These are phyloP conservation scores for Tetracladium marchalianum DNA, from an alignment of 495 filamentous ascomycete genomes.

Conservation along the genomic window DNA sequence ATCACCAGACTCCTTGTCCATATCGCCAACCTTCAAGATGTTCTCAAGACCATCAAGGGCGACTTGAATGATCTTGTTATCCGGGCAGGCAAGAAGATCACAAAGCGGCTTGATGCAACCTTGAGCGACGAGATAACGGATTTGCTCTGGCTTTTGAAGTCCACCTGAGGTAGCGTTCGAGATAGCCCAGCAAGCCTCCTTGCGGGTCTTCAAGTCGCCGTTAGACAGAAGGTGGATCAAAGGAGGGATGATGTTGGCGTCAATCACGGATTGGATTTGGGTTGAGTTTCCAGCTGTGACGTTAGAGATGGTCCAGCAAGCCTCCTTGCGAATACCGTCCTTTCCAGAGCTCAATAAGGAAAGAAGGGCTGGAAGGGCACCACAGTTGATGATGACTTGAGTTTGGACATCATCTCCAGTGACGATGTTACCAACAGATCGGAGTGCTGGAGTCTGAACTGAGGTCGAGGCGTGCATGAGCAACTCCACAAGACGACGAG, in stretches of 20 bases:
- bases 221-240: conserved; percentile 92
- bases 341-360: conserved; percentile 92
- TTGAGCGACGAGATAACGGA: conserved; percentile 82
- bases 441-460: conserved; percentile 93
- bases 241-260: conserved; percentile 92
- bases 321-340: conserved; percentile 98
- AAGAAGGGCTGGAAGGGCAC: conserved; percentile 80
- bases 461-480: conserved; percentile 99
- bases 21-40: conserved; percentile 97
- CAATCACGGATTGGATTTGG: conserved; percentile 95
- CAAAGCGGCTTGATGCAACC: conserved; percentile 98
- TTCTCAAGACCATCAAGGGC: conserved; percentile 98
- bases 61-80: conserved; percentile 99
- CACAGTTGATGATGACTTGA: conserved; percentile 98
- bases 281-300: conserved; percentile 96
- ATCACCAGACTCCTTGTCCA: conserved; percentile 83
- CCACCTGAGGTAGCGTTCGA: conserved; percentile 98
- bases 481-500: conserved; percentile 91
- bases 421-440: conserved; percentile 98
- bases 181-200: conserved; percentile 99
- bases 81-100: conserved; percentile 90
- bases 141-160: conserved; percentile 97
- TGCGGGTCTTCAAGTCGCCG: conserved; percentile 97
- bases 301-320: conserved; percentile 99
- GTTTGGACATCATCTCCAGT: conserved; percentile 99